Evolutionary conservation across 768 basidiomycete species (phyloP), one percentile per base, ranked within the genome.

Genomic region (Leccinellum rugosiceps): DNA sequence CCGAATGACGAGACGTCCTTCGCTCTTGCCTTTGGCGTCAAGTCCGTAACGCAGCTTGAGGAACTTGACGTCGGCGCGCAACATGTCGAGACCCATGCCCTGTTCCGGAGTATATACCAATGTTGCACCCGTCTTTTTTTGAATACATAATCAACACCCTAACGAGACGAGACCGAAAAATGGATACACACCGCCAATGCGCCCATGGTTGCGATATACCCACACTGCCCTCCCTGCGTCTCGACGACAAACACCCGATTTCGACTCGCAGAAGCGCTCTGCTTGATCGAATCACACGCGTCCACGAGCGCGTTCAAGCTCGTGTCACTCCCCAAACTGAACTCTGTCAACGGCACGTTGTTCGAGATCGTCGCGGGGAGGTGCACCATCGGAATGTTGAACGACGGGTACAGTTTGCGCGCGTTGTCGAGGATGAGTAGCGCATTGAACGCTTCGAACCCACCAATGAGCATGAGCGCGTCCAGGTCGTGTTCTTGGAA

Each of bases 241-340:
- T 99, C 96, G 17, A 99, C 93, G 1, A 98, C 90, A 69, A 99
- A 99, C 58, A 98, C 97, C 44, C 97, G 79, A 72, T 98, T 94
- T 60, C 97, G 75, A 68, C 94, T 97, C 5, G 97, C 96, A 55
- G 91, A 91, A 10, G 97, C 97, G 68, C 93, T 95, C 79, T 99
- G 97, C 77, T 95, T 97, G 76, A 99, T 98, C 43, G 95, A 87
- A 74, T 99, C 97, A 69, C 96, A 98, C 6, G 97, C 97, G 59
- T 95, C 92, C 53, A 98, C 94, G 30, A 99, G 79, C 3, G 95
- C 94, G 72, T 98, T 99, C 79, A 99, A 77, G 72, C 90, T 92
- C n/a, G 97, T 99, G 69, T 99, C 97, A 64, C 87, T 90, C 47
- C 97, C 97, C 58, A 99, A 75, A 71, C 92, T 95, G 75, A 91